Evolutionary conservation across 441 rosid species (phyloP).

Genomic region (Bruguiera hainesii): DNA sequence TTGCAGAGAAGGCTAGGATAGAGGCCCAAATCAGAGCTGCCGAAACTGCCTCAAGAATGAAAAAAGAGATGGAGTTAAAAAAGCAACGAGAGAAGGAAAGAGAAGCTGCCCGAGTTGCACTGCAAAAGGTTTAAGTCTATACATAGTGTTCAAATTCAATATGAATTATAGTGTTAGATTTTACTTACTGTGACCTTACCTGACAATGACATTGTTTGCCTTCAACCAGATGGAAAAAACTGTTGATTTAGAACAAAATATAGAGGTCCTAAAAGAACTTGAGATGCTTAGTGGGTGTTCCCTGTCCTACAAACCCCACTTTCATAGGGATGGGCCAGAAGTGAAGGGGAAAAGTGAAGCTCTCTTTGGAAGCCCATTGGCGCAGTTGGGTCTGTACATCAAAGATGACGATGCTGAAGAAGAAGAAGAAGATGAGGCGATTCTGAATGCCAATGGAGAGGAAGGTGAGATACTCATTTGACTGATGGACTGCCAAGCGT

Average conservation of each 20-base stretch:
- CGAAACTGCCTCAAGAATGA: slow-evolving; percentile 48
- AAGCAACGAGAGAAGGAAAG: slow-evolving; percentile 56
- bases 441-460: slow-evolving; percentile 17
- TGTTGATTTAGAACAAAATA: slow-evolving; percentile 52
- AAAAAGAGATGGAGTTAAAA: slow-evolving; percentile 54
- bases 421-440: slow-evolving; percentile 1
- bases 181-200: not conserved
- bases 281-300: slow-evolving; percentile 50
- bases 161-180: not conserved
- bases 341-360: slow-evolving; percentile 24
- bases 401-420: slow-evolving; percentile 21
- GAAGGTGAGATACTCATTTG: slow-evolving; percentile 25
- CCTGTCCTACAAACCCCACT: slow-evolving; percentile 19
- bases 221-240: slow-evolving; percentile 57
- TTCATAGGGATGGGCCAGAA: slow-evolving; percentile 18
- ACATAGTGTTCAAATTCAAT: not conserved
- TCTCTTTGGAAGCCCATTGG: slow-evolving; percentile 31
- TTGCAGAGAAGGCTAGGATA: slow-evolving; percentile 63
- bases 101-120: slow-evolving; percentile 65
- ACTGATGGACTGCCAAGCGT: too few species aligned
- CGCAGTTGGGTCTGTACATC: slow-evolving; percentile 29
- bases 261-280: slow-evolving; percentile 50
- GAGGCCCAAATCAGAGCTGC: slow-evolving; percentile 71
- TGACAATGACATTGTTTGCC: not conserved
- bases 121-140: slow-evolving; percentile 42